Evolutionary conservation across 192 early-diverging fungal genomes (phyloP).

Genomic region (Entophlyctis luteolus): DNA sequence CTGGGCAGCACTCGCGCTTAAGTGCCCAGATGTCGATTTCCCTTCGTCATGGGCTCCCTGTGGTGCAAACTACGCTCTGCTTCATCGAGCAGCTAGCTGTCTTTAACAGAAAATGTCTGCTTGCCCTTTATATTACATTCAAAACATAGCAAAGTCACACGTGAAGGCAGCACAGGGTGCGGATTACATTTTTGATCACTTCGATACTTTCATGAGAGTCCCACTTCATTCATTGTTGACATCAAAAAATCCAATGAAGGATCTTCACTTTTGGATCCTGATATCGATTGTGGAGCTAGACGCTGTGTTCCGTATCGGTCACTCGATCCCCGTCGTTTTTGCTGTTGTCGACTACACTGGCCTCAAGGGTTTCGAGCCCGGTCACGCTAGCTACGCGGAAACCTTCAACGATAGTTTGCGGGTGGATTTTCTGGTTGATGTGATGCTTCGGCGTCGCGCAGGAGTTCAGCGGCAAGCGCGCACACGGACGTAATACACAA

Average conservation of each 20-base stretch:
- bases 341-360: conserved; percentile 76
- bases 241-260: too few relatives aligned
- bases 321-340: conserved; percentile 74
- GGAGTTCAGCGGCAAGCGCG: conserved; percentile 91
- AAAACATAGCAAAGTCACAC: too few relatives aligned
- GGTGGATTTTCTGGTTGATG: conserved; percentile 91
- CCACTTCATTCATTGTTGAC: too few relatives aligned
- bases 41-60: conserved; percentile 91
- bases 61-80: conserved; percentile 96
- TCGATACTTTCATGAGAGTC: too few relatives aligned
- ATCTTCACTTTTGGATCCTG: too few relatives aligned
- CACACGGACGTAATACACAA: conserved; percentile 95
- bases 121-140: too few relatives aligned
- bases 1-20: conserved; percentile 87
- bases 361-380: conserved; percentile 81
- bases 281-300: conserved; percentile 91
- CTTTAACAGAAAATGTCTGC: too few relatives aligned
- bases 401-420: conserved; percentile 94
- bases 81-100: conserved; percentile 91
- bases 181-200: too few relatives aligned
- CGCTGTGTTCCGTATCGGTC: conserved; percentile 94
- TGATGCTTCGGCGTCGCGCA: conserved; percentile 90
- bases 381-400: conserved; percentile 82
- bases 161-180: too few relatives aligned
- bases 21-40: conserved; percentile 78